Evolutionary conservation across 2,329 filamentous ascomycete species (phyloP), one percentile per base, ranked within the genome.

Genomic region (Epichloe coenophiala): DNA sequence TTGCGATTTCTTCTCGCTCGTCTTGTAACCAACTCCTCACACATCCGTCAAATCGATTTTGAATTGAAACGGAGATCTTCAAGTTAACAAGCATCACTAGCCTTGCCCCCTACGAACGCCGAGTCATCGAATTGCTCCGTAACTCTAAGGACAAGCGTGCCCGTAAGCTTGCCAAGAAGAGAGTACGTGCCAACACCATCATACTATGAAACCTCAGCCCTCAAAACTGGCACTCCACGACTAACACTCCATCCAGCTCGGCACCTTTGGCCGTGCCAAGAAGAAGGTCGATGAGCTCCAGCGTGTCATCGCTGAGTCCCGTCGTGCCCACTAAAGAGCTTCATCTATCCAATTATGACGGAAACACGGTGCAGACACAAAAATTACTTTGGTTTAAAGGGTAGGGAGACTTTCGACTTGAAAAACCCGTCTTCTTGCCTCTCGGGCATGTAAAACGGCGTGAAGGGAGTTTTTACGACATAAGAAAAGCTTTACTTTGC

Each of bases 71-170:
- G 17, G 31, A 31, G 7, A 15, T 13, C 2, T n/a, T 8, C 40
- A 31, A 4, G 19, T 40, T 35, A 36, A 47, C 9, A 17, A 37
- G 3, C 2, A 8, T 43, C 36, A 15, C 43, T 54, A 84, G 87
- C 69, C 86, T 93, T 63, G 88, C 88, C 63, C 88, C 88, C 67
- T 93, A 98, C 73, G 93, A 98, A 84, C 91, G 93, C 75, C 89
- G 93, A 70, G 88, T 98, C 65, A 95, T 98, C 71, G 93, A 98
- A 83, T 79, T 98, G 71, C 86, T 98, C 75, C 88, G 93, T 68
- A 98, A 98, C 86, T 85, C 81, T 79, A 94, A 95, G 80, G 93
- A 98, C 77, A 97, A 97, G 88, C 88, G 91, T 75, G 91, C 91
- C 68, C 83, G 91, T 65, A 96, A 96, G 85, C 87, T 96, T 68